Conservation (phyloP, 306 rosid genomes). For the Lathyrus sativus region DNA sequence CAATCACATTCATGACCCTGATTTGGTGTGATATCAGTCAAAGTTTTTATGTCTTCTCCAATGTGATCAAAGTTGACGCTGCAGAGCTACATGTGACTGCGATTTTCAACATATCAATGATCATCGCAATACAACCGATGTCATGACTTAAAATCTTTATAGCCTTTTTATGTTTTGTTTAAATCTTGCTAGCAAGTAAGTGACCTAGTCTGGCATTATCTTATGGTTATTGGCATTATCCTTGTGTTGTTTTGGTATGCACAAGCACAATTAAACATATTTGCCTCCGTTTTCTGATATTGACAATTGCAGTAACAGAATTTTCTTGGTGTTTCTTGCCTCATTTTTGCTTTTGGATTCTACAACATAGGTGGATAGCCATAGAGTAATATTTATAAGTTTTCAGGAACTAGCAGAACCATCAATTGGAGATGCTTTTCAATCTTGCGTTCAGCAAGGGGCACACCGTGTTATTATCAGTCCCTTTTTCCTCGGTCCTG, state of each 20-base stretch:
- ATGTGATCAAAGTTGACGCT: neutral
- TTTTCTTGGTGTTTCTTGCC: constrained; percentile 5
- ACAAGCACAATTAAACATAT: neutral
- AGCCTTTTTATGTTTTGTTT: neutral
- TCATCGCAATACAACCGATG: neutral
- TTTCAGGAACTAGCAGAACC: constrained; percentile 88
- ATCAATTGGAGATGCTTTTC: constrained; percentile 69
- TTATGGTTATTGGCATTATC: constrained; percentile 8
- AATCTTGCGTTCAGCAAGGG: constrained; percentile 67
- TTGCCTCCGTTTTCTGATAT: neutral
- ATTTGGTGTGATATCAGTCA: neutral
- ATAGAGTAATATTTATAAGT: constrained; percentile 8
- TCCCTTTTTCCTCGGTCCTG: constrained; percentile 91
- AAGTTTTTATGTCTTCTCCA: neutral
- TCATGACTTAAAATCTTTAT: neutral
- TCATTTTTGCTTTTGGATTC: constrained; percentile 22
- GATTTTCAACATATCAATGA: neutral
- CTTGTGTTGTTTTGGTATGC: constrained; percentile 14
- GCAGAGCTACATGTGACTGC: neutral
- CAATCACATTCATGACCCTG: neutral
- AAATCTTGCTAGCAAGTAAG: neutral
- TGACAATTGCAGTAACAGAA: neutral
- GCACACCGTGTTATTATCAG: constrained; percentile 66
- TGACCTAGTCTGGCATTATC: neutral
- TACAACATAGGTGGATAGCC: neutral